Percentiles rank a stretch among this genome's conserved stretches.
phyloP scores from a whole-genome alignment of 1,284 basidiomycete species.

The Ganoderma multipileum region DNA sequence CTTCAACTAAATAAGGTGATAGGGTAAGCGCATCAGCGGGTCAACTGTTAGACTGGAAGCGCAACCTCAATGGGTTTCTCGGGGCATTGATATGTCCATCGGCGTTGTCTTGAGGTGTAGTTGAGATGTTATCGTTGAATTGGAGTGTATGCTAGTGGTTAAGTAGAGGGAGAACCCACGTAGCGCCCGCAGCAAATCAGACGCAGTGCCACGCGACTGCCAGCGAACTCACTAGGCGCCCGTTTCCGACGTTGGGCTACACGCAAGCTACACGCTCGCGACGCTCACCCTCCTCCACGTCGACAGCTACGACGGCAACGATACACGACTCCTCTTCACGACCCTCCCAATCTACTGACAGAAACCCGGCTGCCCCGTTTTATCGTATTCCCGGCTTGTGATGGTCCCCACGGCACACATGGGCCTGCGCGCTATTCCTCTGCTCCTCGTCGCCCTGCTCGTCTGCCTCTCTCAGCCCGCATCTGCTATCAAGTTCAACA shows the following conservation, averaged over 20 bases:
- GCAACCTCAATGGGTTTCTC: too few species aligned
- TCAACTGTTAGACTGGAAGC: too few species aligned
- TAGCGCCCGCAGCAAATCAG: background rate
- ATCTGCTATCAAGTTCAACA: conserved; percentile 83
- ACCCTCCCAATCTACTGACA: background rate
- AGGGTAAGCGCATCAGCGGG: too few species aligned
- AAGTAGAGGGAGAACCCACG: background rate
- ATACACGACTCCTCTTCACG: background rate
- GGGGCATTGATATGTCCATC: too few species aligned
- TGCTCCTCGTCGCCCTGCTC: conserved; percentile 42
- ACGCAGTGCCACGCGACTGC: background rate
- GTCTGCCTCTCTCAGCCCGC: conserved; percentile 39
- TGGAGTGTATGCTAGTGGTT: background rate
- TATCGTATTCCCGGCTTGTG: background rate
- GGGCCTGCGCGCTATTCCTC: conserved; percentile 24
- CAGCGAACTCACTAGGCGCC: conserved; percentile 15
- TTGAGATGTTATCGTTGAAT: background rate
- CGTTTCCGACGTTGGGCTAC: background rate
- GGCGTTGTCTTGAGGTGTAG: background rate
- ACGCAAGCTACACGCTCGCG: too few species aligned
- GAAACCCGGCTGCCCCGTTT: background rate
- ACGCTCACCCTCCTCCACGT: conserved; percentile 11
- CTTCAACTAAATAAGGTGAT: background rate
- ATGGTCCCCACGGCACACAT: conserved; percentile 8
- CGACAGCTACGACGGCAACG: conserved; percentile 14